Evolutionary conservation across 1,284 basidiomycete species (phyloP).

Genomic region (Cryptococcus sp.): DNA sequence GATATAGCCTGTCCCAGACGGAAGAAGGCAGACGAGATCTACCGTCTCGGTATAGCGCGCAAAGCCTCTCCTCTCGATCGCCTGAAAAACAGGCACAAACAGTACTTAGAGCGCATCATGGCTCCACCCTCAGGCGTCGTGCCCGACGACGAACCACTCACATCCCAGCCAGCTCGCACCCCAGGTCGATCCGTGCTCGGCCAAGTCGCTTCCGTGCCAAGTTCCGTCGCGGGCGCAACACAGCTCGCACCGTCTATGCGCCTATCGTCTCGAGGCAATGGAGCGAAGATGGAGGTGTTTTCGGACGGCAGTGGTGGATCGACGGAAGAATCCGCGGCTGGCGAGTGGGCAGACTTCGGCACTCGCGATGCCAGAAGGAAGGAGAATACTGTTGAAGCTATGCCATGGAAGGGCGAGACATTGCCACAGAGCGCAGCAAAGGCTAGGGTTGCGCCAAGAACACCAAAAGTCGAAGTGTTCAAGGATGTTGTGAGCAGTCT

Average conservation of each 20-base stretch:
- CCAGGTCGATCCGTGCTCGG: slow-evolving; percentile 34
- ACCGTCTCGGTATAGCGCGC: slow-evolving; percentile 78
- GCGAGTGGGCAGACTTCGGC: slow-evolving; percentile 57
- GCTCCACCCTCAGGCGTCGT: slow-evolving; percentile 46
- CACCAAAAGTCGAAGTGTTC: slow-evolving; percentile 58
- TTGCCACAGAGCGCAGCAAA: slow-evolving; percentile 48
- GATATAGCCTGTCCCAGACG: slow-evolving; percentile 56
- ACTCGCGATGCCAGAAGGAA: slow-evolving; percentile 56
- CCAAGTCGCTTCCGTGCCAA: slow-evolving; percentile 25
- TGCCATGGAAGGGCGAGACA: slow-evolving; percentile 57
- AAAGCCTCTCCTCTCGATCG: slow-evolving; percentile 79
- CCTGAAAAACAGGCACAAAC: slow-evolving; percentile 77
- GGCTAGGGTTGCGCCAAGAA: slow-evolving; percentile 44
- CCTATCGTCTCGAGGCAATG: slow-evolving; percentile 39
- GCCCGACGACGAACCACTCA: slow-evolving; percentile 41
- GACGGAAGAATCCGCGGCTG: slow-evolving; percentile 28
- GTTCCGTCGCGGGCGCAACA: slow-evolving; percentile 30
- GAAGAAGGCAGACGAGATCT: slow-evolving; percentile 78
- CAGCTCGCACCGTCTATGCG: slow-evolving; percentile 31
- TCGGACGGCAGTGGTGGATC: slow-evolving; percentile 37
- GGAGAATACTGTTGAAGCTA: slow-evolving; percentile 57
- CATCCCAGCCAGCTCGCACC: slow-evolving; percentile 4
- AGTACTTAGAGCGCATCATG: slow-evolving; percentile 75
- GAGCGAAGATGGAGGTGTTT: slow-evolving; percentile 55
- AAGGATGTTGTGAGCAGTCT: slow-evolving; percentile 52